A percentile compares a stretch with the other conserved stretches of the same genome.
phyloP scores from a whole-genome alignment of 352 stramenopile genomes.

The Phytophthora citrophthora region DNA sequence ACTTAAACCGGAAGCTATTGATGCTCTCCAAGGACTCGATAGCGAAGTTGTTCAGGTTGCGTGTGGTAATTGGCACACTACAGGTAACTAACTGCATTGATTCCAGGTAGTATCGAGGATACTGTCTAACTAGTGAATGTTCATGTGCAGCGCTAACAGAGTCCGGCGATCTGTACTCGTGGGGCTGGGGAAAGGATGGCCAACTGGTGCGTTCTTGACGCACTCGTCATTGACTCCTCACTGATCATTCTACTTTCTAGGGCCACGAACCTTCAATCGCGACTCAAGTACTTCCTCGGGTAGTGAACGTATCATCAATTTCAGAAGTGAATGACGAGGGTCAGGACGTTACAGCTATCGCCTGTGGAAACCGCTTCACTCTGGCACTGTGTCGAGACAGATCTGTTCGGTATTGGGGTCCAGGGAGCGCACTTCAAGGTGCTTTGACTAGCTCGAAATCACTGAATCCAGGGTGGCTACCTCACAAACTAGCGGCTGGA shows the following conservation, averaged over 20 bases:
- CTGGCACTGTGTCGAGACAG: conserved; percentile 49
- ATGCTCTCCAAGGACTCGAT: conserved; percentile 60
- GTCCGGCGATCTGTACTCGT: conserved; percentile 78
- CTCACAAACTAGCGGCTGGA: conserved; percentile 29
- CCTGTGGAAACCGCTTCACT: conserved; percentile 62
- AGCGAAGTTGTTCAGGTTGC: conserved; percentile 53
- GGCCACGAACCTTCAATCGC: conserved; percentile 16
- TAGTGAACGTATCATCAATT: conserved; percentile 43
- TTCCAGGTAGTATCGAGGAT: neutral
- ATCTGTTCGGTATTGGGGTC: conserved; percentile 64
- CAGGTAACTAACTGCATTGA: conserved; percentile 32
- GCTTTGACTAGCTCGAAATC: conserved; percentile 3
- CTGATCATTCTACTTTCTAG: conserved; percentile 9
- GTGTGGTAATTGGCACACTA: conserved; percentile 81
- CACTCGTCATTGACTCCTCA: neutral
- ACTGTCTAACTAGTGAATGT: conserved; percentile 16
- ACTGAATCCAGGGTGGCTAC: conserved; percentile 19
- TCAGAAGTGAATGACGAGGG: conserved; percentile 26
- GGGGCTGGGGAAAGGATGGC: conserved; percentile 74
- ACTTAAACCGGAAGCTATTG: conserved; percentile 32
- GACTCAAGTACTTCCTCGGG: conserved; percentile 50
- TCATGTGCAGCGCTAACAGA: conserved; percentile 44
- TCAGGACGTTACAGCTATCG: conserved; percentile 42
- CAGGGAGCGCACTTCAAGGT: neutral
- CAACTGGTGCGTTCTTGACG: conserved; percentile 60